Evolutionary conservation across 2,329 filamentous ascomycete species (phyloP).

Genomic region (Penicillium oxalicum): DNA sequence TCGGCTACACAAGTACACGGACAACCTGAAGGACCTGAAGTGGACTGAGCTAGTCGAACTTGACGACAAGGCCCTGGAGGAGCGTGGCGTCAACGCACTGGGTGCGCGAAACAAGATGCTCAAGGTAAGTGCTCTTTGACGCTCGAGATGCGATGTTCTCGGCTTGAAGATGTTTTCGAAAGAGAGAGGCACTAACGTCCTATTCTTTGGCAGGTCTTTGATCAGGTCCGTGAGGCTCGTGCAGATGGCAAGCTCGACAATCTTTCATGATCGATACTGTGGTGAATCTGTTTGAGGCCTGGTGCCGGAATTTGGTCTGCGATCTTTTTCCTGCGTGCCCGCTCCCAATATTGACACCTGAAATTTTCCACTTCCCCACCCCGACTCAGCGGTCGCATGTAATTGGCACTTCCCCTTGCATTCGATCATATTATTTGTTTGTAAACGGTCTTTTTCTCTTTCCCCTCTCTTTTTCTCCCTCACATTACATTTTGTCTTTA

Average conservation of each 20-base stretch:
- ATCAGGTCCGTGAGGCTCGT: conserved; percentile 83
- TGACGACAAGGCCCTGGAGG: conserved; percentile 87
- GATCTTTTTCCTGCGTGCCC: neutral
- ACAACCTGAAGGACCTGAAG: conserved; percentile 94
- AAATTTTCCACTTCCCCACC: conserved; percentile 3
- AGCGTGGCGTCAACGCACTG: conserved; percentile 87
- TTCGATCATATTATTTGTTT: conserved; percentile 11
- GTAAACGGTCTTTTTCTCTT: conserved; percentile 3
- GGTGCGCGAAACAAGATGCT: conserved; percentile 96
- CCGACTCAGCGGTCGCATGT: conserved; percentile 14
- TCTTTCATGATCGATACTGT: conserved; percentile 16
- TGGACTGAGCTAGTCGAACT: conserved; percentile 91
- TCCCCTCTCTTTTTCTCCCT: conserved; percentile 5
- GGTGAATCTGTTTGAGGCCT: conserved; percentile 7
- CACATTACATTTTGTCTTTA: conserved; percentile 9
- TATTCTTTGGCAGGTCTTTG: conserved; percentile 62
- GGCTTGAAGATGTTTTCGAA: neutral
- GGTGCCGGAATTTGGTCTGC: conserved; percentile 8
- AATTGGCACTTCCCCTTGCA: conserved; percentile 8
- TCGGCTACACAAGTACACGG: conserved; percentile 96
- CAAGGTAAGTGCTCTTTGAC: conserved; percentile 58
- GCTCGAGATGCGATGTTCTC: neutral
- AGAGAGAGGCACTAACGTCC: conserved; percentile 22
- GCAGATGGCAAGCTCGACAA: conserved; percentile 61
- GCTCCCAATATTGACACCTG: neutral